Percentiles rank a stretch among this genome's conserved stretches.
Evolutionary conservation across 371 early-diverging fungal species (phyloP).

Genomic region (Rhizopus stolonifer): DNA sequence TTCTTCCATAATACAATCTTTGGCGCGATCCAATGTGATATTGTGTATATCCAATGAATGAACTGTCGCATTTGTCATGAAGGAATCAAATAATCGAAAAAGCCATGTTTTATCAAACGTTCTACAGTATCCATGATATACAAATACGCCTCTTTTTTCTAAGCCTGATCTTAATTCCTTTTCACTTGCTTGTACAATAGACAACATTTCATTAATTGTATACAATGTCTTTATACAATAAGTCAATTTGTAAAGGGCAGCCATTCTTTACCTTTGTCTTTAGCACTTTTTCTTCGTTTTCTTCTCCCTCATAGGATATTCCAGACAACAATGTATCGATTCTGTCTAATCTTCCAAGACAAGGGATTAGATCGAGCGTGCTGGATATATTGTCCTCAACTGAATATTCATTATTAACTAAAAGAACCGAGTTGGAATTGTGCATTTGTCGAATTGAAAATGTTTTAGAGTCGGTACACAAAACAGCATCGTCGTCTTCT

Average conservation of each 20-base stretch:
- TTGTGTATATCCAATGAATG: slow-evolving; percentile 23
- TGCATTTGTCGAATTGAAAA: slow-evolving; percentile 51
- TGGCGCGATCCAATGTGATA: slow-evolving; percentile 25
- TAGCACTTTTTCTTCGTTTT: slow-evolving; percentile 24
- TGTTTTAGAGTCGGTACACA: slow-evolving; percentile 53
- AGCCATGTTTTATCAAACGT: slow-evolving; percentile 33
- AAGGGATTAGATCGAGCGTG: slow-evolving; percentile 47
- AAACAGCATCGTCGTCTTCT: slow-evolving; percentile 56
- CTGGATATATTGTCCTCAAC: slow-evolving; percentile 38
- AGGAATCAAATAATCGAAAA: slow-evolving; percentile 33
- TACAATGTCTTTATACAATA: slow-evolving; percentile 23
- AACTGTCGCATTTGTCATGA: slow-evolving; percentile 32
- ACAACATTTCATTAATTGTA: slow-evolving; percentile 30
- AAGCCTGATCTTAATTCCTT: slow-evolving; percentile 42
- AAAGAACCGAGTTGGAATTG: slow-evolving; percentile 56
- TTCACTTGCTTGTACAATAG: slow-evolving; percentile 56
- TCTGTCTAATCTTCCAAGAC: slow-evolving; percentile 39
- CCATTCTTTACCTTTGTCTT: background rate
- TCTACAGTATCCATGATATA: slow-evolving; percentile 40
- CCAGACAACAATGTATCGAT: slow-evolving; percentile 33
- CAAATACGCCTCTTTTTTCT: slow-evolving; percentile 36
- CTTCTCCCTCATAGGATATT: slow-evolving; percentile 39
- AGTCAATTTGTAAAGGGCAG: too few species aligned
- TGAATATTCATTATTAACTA: slow-evolving; percentile 16
- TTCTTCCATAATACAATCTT: slow-evolving; percentile 27